Conservation (phyloP, 345 rosid genomes). For the Eucalyptus paniculata region DNA sequence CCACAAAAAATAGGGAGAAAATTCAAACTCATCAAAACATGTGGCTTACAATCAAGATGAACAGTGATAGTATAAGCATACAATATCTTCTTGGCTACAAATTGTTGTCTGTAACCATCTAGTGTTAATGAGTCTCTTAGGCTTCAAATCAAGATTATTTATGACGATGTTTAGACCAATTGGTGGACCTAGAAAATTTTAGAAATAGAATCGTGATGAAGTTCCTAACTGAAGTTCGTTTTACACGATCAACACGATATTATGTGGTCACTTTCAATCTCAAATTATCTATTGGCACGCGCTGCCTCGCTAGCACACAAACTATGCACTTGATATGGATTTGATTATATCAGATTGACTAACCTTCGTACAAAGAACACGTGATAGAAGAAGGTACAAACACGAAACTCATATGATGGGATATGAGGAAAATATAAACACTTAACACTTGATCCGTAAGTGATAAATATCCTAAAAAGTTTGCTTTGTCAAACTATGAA, state of each 20-base stretch:
- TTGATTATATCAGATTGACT: neutral
- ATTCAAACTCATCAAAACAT: neutral
- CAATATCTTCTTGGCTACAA: neutral
- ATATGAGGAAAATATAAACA: neutral
- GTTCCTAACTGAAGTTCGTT: neutral
- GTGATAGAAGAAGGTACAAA: neutral
- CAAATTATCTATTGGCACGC: neutral
- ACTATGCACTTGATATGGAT: neutral
- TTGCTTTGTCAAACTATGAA: neutral
- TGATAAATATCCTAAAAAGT: neutral
- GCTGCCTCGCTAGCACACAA: neutral
- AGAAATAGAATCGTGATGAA: neutral
- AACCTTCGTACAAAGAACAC: neutral
- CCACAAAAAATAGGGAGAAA: neutral
- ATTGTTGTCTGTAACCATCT: neutral
- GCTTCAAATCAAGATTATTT: neutral
- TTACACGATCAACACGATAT: neutral
- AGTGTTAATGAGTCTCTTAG: neutral
- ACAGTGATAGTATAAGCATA: neutral
- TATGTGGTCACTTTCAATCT: neutral
- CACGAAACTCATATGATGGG: neutral
- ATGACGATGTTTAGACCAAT: neutral
- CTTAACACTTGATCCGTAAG: neutral
- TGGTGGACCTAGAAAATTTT: neutral
- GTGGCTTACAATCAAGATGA: neutral